Base-by-base conservation (phyloP, 2,329 filamentous ascomycete species). In the Neopestalotiopsis sp. region DNA sequence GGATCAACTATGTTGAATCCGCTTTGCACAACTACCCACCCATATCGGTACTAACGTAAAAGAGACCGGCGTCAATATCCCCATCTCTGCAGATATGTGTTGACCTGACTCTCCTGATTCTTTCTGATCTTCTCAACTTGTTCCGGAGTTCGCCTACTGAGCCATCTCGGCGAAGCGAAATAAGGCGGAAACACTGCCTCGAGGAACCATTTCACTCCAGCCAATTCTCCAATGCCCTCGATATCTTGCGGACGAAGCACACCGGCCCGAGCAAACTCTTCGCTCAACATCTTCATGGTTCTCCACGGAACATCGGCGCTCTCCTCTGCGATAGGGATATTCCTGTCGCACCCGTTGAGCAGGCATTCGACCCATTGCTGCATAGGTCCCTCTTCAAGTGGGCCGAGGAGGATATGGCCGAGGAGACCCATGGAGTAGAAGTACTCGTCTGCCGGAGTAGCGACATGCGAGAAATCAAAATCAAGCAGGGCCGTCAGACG, bases 401-500 rank as follows among this genome's bases (percentile, higher is more conserved):
- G 57, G 2, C 57, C 57, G 6, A 59, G 57, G 24, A 59, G 57
- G 4, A 59, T 28, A 30, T 59, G 28, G 9, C 57, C 57, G 1
- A 59, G 57, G 1, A 59, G n/a, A 4, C 59, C 59, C 30, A 61
- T 38, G 3, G 62, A 66, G n/a, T 66, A 66, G 32, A 66, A 58
- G 14, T n/a, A 66, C 63, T 66, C 63, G n/a, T 66, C 63, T 20
- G 63, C 63, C 13, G 42, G 45, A 13, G 45, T 45, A 2, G 63
- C 63, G 3, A 66, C 32, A 20, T 66, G 63, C 2, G 34, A 5
- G 30, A 66, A 66, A 24, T 66, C 42, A 32, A 66, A 66, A 24
- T 66, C 63, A 0, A 66, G 32, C 10, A 66, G 4, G 45, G 45
- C 63, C 2, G 63, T 66, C 14, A 66, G 14, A 10, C 20, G 42